Conservation (phyloP, 2,329 filamentous ascomycete species). For the Botrytis squamosa region DNA sequence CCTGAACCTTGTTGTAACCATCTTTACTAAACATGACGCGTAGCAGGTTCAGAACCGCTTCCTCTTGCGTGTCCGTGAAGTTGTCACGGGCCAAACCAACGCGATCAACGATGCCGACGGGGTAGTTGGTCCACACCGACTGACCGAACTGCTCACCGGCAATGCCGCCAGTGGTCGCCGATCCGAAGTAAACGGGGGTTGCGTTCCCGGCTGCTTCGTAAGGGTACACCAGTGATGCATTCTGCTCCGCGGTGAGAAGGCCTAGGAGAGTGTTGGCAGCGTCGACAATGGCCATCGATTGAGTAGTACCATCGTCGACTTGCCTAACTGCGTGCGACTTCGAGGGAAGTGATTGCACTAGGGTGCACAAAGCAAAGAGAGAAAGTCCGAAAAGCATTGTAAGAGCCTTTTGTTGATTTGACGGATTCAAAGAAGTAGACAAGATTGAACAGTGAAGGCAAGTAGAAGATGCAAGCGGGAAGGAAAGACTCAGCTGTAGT, state of each 20-base stretch:
- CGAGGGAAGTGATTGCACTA: background rate
- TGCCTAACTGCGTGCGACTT: background rate
- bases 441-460: background rate
- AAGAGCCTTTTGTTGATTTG: background rate
- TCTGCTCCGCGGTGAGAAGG: background rate
- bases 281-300: background rate
- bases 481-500: background rate
- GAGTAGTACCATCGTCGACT: background rate
- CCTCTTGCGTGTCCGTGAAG: background rate
- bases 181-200: background rate
- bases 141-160: background rate
- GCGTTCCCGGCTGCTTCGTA: background rate
- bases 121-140: background rate
- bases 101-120: background rate
- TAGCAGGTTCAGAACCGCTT: background rate
- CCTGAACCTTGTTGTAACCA: background rate
- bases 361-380: background rate
- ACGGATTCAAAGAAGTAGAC: background rate
- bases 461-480: background rate
- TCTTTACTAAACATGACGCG: background rate
- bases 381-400: background rate
- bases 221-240: background rate
- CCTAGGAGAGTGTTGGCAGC: background rate
- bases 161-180: background rate
- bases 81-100: background rate